A percentile compares a stretch with the other conserved stretches of the same genome.
These are phyloP conservation scores for Penicillium canariense DNA, from an alignment of 495 filamentous ascomycete genomes.

Conservation along the genomic window DNA sequence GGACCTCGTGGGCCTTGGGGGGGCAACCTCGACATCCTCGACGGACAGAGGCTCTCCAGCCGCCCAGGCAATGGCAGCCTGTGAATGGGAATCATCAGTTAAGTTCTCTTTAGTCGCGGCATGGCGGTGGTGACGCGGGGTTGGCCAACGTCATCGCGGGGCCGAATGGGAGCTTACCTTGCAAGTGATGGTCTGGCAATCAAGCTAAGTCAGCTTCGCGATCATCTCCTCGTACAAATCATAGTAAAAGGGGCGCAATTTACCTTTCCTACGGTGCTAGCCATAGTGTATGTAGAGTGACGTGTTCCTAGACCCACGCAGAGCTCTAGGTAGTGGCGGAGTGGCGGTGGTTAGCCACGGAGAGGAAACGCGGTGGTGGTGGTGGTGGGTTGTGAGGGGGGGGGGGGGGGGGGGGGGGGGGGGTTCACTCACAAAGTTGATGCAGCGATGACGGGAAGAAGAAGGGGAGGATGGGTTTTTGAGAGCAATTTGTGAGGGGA, in stretches of 20 bases:
- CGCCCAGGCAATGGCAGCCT: constrained; percentile 97
- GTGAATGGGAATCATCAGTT: not conserved
- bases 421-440: constrained; percentile 8
- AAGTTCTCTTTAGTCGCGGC: not conserved
- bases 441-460: constrained; percentile 3
- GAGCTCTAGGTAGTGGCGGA: not conserved
- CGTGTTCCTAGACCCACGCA: constrained; percentile 1
- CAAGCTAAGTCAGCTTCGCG: constrained; percentile 7
- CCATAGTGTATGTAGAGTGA: constrained; percentile 27
- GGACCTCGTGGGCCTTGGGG: constrained; percentile 92
- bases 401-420: not conserved
- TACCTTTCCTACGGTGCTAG: constrained; percentile 59
- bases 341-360: not conserved
- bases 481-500: constrained; percentile 15
- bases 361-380: not conserved
- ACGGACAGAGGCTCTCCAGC: constrained; percentile 83
- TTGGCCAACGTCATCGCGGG: constrained; percentile 17
- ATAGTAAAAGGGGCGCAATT: not conserved
- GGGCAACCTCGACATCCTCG: constrained; percentile 92
- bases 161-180: constrained; percentile 48
- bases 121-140: not conserved
- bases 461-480: constrained; percentile 9
- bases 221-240: not conserved
- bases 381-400: not conserved
- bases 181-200: constrained; percentile 67